Evolutionary conservation across 352 stramenopile genomes (phyloP).

Genomic region (Phytophthora hybrid): DNA sequence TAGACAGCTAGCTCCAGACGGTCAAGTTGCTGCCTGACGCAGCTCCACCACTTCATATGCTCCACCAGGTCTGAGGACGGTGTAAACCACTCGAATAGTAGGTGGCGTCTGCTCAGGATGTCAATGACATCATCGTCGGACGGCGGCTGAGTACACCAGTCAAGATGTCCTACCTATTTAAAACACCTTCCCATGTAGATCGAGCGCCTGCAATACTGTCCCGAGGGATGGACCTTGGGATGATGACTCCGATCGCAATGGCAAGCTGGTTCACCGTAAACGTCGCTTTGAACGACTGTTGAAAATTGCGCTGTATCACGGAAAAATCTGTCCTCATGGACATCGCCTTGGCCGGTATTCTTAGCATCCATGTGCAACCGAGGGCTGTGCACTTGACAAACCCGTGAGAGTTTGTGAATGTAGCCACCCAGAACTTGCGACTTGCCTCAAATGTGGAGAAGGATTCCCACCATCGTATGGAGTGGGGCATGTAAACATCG

Average conservation of each 20-base stretch:
- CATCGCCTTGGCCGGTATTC: neutral
- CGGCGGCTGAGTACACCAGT: neutral
- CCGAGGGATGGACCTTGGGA: neutral
- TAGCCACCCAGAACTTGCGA: neutral
- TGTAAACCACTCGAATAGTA: constrained; percentile 2
- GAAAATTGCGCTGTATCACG: neutral
- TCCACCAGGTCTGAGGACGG: neutral
- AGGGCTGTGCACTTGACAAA: neutral
- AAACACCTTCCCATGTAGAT: neutral
- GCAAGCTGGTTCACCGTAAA: neutral
- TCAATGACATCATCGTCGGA: neutral
- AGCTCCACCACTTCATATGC: neutral
- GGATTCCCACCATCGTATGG: neutral
- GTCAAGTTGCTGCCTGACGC: neutral
- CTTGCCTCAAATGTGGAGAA: neutral
- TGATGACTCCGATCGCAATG: neutral
- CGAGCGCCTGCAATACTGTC: neutral
- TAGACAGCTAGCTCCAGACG: constrained; percentile 1
- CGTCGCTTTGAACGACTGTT: neutral
- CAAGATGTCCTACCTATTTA: too few relatives aligned
- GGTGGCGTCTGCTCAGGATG: neutral
- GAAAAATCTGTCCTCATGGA: neutral
- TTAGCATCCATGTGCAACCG: neutral
- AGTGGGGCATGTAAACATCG: neutral
- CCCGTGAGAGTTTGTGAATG: neutral